phyloP scores from a whole-genome alignment of 2,329 filamentous ascomycete genomes.

The Cadophora luteo-olivacea region DNA sequence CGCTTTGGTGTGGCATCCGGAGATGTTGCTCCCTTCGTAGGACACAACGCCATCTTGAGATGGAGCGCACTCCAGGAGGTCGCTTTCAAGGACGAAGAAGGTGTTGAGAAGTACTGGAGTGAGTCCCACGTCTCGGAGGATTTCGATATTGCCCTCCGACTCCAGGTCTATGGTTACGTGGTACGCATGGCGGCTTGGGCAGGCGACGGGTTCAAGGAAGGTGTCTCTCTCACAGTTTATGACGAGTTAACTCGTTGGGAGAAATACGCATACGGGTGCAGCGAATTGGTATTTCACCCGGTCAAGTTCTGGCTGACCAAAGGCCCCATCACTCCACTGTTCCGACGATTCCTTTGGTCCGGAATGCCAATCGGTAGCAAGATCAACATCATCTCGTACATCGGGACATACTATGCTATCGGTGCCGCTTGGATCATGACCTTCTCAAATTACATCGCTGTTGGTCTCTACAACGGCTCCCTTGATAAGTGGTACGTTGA shows the following conservation, averaged over 20 bases:
- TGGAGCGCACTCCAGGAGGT: constrained; percentile 80
- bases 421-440: constrained; percentile 78
- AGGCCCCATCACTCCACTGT: constrained; percentile 80
- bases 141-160: constrained; percentile 80
- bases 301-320: constrained; percentile 73
- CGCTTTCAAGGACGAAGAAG: constrained; percentile 72
- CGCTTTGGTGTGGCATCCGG: constrained; percentile 78
- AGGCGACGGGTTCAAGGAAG: constrained; percentile 79
- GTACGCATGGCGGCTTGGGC: constrained; percentile 77
- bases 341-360: constrained; percentile 74
- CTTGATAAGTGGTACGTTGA: constrained; percentile 83
- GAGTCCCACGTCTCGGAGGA: constrained; percentile 81
- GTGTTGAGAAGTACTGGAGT: constrained; percentile 81
- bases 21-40: constrained; percentile 79
- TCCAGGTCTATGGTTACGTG: constrained; percentile 75
- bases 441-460: constrained; percentile 74
- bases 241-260: constrained; percentile 86
- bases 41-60: constrained; percentile 79
- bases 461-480: constrained; percentile 77
- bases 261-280: constrained; percentile 86
- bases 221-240: constrained; percentile 83
- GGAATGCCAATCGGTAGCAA: constrained; percentile 78
- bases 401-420: constrained; percentile 81
- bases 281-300: constrained; percentile 81
- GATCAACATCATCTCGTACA: constrained; percentile 77